Evolutionary conservation across 2,329 filamentous ascomycete genomes (phyloP), one percentile per base, ranked within the genome.

Genomic region (Phyllosticta citribraziliensis): DNA sequence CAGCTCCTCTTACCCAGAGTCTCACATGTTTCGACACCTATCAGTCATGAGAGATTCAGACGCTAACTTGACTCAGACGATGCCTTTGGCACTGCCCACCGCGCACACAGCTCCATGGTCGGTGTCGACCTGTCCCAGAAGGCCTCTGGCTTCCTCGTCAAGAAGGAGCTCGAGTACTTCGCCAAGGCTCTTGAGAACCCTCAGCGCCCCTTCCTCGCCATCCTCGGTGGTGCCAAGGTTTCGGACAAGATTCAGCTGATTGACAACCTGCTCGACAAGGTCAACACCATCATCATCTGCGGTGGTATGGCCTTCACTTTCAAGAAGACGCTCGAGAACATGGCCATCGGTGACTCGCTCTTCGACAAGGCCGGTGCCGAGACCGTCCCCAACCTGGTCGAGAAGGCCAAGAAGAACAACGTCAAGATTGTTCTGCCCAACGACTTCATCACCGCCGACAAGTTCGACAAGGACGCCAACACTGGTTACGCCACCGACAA

Each of bases 81-180:
- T 72, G 94, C 95, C 65, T 99, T 99, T 75, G 94, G 94, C 77
- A 99, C 94, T 64, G 94, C 94, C 64, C 94, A 99, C 83, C 91
- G 94, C 76, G 94, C 90, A 56, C 94, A 99, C 85, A 97, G 91
- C 77, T 97, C 93, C 76, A 99, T 99, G 94, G 94, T 99, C 70
- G 94, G 94, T 72, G 84, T 97, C 66, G 86, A 97, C 67, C 88
- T 99, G 56, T 92, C 93, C 68, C 91, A 97, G 77, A 97, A 96
- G 83, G 94, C 94, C 10, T 90, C 93, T 62, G 94, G 94, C 65
- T 99, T 97, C 87, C 86, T 99, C 72, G 91, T 99, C 83, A 99
- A 99, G 88, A 99, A 97, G 84, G 94, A 99, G 80, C 88, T 99
- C 65, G 94, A 99, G 75, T 99, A 99, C 87, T 99, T 99, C 74